phyloP scores from a whole-genome alignment of 2,329 filamentous ascomycete species.

The Aspergillus flavus region DNA sequence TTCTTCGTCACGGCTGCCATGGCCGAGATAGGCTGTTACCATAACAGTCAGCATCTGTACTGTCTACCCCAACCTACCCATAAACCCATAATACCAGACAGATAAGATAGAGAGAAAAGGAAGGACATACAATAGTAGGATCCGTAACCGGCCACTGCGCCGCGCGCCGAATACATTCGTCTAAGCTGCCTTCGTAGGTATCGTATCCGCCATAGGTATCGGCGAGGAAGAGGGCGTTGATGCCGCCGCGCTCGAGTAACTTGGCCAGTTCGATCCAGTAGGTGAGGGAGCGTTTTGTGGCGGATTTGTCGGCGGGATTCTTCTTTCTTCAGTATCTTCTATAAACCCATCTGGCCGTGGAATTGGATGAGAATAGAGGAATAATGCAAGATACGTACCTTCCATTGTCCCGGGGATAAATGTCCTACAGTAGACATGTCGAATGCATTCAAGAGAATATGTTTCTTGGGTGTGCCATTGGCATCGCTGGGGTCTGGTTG shows the following conservation, averaged over 20 bases:
- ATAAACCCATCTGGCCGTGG: background rate
- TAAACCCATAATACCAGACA: too few relatives aligned
- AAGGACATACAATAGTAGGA: conserved; percentile 58
- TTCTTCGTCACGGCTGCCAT: conserved; percentile 70
- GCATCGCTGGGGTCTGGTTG: background rate
- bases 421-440: conserved; percentile 69
- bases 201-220: conserved; percentile 68
- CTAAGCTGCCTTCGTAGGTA: conserved; percentile 61
- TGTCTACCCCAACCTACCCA: too few relatives aligned
- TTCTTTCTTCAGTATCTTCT: conserved; percentile 30
- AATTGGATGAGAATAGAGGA: background rate
- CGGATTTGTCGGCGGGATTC: conserved; percentile 64
- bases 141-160: conserved; percentile 69
- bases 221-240: conserved; percentile 67
- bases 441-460: conserved; percentile 66
- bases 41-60: background rate
- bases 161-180: conserved; percentile 63
- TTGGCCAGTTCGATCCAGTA: conserved; percentile 69
- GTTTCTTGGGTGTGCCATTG: conserved; percentile 44
- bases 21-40: conserved; percentile 62
- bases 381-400: conserved; percentile 43
- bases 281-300: conserved; percentile 60
- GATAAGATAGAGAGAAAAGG: background rate
- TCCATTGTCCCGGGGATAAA: conserved; percentile 68
- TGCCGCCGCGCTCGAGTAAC: conserved; percentile 62